phyloP scores from a whole-genome alignment of 1,139 yeast species.

The Yamadazyma buinensis region DNA sequence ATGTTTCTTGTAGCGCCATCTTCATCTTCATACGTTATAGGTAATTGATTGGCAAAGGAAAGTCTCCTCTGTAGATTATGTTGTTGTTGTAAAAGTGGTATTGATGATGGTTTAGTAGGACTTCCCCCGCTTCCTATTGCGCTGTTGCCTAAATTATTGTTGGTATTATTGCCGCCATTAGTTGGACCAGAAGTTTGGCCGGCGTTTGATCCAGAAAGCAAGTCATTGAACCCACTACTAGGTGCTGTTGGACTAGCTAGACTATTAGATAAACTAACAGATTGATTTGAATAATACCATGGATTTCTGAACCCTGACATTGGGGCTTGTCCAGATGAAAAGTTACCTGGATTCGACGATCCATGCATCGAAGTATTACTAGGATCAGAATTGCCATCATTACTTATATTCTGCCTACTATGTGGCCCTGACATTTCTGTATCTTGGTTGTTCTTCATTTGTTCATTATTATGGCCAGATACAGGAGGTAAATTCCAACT shows the following conservation, averaged over 20 bases:
- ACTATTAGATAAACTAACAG: conserved; percentile 18
- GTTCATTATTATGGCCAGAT: conserved; percentile 9
- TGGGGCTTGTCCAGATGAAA: conserved; percentile 3
- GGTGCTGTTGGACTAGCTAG: conserved; percentile 18
- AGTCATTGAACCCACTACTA: background rate
- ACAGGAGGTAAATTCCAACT: conserved; percentile 27
- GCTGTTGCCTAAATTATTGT: too few species aligned
- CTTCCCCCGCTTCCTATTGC: conserved; percentile 6
- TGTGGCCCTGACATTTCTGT: background rate
- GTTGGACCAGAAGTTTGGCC: too few species aligned
- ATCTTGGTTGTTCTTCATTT: background rate
- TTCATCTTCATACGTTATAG: conserved; percentile 50
- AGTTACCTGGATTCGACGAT: background rate
- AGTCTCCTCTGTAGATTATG: conserved; percentile 29
- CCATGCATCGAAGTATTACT: background rate
- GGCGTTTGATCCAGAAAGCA: too few species aligned
- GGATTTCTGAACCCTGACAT: conserved; percentile 43
- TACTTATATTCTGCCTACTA: background rate
- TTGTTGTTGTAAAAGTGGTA: conserved; percentile 22
- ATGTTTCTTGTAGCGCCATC: conserved; percentile 11
- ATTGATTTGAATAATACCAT: conserved; percentile 34
- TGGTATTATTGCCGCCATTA: too few species aligned
- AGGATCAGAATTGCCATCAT: background rate
- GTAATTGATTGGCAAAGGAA: conserved; percentile 44
- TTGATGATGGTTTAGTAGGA: conserved; percentile 25